Base-by-base conservation (phyloP, 495 filamentous ascomycete genomes). In the Immersiella caudata region DNA sequence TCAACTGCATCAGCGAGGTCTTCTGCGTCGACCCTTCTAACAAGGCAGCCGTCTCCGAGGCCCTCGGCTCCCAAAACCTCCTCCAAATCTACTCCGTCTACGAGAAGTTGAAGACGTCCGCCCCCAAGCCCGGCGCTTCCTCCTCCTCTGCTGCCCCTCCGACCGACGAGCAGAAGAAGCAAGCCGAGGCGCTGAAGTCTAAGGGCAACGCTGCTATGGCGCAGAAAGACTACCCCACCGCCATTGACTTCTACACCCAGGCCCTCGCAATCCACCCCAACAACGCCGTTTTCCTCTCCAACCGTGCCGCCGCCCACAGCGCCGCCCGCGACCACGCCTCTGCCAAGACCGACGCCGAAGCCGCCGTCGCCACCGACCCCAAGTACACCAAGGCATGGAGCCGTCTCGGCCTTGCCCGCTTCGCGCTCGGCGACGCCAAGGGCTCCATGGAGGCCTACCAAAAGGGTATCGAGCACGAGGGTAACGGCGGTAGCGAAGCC, bases 381-480 rank as follows among this genome's bases (percentile, higher is more conserved):
- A 91, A 88, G 72, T 98, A 97, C 83, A 94, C 92, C 70, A 98
- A 98, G 83, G 95, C 92, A 8, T 99, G 95, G 95, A 92, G 88
- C 69, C 84, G 95, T 46, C 86, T 99, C 21, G 95, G 95, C 12
- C 89, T 97, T 18, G 95, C 95, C 36, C 84, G 89, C 24, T 99
- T 93, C 75, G 93, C 93, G 56, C 83, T 96, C 67, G 95, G 93
- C 36, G 94, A 99, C 76, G 89, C 90, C 67, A 90, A 89, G 76
- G 94, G 92, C 14, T 88, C 88, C 62, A 95, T 97, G 91, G 95
- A 98, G 75, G 95, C 95, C 25, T 99, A 99, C 78, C 80, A 88
- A 75, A 88, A 91, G 79, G 95, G 95, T 22, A 98, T 99, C 71
- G 93, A 97, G 73, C 85, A 91, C 60, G 95, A 99, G 75, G 94